These are phyloP conservation scores for Vigna mungo DNA, from an alignment of 306 rosid species.

Conservation along the genomic window DNA sequence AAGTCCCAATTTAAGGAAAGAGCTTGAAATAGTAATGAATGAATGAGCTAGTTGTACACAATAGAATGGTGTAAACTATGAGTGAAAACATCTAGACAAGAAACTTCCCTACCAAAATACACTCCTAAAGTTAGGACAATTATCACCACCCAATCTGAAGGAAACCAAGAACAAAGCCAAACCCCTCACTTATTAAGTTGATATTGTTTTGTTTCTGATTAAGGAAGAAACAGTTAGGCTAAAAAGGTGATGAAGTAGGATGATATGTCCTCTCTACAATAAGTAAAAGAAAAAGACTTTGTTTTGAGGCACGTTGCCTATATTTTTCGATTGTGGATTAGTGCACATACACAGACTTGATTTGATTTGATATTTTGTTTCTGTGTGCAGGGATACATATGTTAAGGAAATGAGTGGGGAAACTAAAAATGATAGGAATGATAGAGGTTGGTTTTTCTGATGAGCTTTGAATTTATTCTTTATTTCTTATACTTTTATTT, in stretches of 20 bases:
- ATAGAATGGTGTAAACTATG: background rate
- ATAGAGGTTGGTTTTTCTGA: slow-evolving; percentile 74
- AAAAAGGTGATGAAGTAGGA: background rate
- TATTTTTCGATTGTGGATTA: slow-evolving; percentile 19
- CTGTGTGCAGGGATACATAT: slow-evolving; percentile 81
- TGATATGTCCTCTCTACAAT: background rate
- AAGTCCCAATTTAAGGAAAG: background rate
- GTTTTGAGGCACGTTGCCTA: slow-evolving; percentile 11
- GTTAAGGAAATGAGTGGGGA: slow-evolving; percentile 89
- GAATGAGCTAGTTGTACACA: background rate
- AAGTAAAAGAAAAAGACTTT: background rate
- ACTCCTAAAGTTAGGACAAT: background rate
- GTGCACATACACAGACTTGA: background rate
- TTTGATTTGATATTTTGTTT: slow-evolving; percentile 18
- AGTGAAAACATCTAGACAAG: background rate
- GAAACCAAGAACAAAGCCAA: background rate
- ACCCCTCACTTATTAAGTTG: background rate
- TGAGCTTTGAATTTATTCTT: slow-evolving; percentile 36
- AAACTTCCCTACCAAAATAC: background rate
- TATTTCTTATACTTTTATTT: slow-evolving; percentile 15
- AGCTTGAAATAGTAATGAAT: background rate
- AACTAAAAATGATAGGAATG: slow-evolving; percentile 92
- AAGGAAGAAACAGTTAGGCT: background rate
- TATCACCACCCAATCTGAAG: background rate
- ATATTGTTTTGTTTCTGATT: background rate